A percentile compares a stretch with the other conserved stretches of the same genome.
Conservation (phyloP, 495 filamentous ascomycete species). For the Aspergillus funiculosus region DNA sequence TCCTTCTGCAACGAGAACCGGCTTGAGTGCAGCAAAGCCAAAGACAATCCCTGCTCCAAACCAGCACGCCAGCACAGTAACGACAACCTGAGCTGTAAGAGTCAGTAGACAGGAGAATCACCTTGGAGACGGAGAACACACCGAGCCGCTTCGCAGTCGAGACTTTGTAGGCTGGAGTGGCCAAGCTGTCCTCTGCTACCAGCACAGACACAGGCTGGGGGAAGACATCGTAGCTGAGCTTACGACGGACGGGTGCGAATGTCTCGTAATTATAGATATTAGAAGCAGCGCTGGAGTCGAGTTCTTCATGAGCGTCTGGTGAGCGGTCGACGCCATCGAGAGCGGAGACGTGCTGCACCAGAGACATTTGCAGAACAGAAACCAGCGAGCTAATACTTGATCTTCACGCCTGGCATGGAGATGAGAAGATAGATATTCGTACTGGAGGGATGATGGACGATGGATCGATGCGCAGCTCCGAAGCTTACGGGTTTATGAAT, state of each 20-base stretch:
- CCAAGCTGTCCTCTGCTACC: constrained; percentile 24
- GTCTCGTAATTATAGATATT: too few species aligned
- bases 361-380: too few species aligned
- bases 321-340: constrained; percentile 39
- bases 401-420: too few species aligned
- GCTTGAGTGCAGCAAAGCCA: constrained; percentile 70
- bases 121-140: constrained; percentile 19
- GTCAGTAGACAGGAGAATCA: constrained; percentile 1
- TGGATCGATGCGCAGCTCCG: too few species aligned
- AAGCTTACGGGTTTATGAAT: too few species aligned
- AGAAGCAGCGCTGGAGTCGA: constrained; percentile 6
- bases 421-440: too few species aligned
- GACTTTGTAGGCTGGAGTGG: constrained; percentile 47
- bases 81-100: constrained; percentile 49
- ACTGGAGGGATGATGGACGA: too few species aligned
- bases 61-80: constrained; percentile 58
- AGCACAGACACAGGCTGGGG: constrained; percentile 19
- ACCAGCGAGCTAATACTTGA: too few species aligned
- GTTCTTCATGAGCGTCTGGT: constrained; percentile 16
- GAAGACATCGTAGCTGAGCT: constrained; percentile 33
- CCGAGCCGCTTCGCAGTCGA: constrained; percentile 46
- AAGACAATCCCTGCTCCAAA: constrained; percentile 65
- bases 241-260: constrained; percentile 20
- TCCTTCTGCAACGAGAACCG: constrained; percentile 58
- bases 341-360: constrained; percentile 39